Percentiles rank a stretch among this genome's conserved stretches.
phyloP scores from a whole-genome alignment of 352 stramenopile species.

The Elongisporangium undulatum region DNA sequence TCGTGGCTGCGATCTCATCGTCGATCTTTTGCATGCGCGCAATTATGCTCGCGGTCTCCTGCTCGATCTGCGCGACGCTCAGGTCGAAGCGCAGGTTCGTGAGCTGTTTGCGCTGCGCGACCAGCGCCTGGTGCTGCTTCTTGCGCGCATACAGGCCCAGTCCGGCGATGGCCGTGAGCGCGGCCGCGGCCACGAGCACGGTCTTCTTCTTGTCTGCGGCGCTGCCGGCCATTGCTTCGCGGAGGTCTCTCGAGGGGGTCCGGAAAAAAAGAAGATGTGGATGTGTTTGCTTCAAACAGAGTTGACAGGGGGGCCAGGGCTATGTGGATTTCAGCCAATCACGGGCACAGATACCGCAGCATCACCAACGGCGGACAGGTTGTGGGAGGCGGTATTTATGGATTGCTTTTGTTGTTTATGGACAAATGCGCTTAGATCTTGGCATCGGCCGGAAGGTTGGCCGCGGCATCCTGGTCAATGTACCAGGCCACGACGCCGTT shows the following conservation, averaged over 20 bases:
- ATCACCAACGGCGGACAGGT: conserved; percentile 3
- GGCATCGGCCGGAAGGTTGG: conserved; percentile 42
- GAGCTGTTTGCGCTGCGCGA: conserved; percentile 41
- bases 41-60: conserved; percentile 58
- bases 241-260: not conserved
- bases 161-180: conserved; percentile 37
- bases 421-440: conserved; percentile 20
- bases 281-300: not conserved
- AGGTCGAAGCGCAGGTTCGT: conserved; percentile 72
- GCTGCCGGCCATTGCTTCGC: not conserved
- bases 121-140: conserved; percentile 41
- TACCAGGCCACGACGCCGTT: conserved; percentile 82
- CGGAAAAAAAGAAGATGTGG: not conserved
- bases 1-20: conserved; percentile 56
- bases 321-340: conserved; percentile 15
- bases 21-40: conserved; percentile 64
- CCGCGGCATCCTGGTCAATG: conserved; percentile 73
- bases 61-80: conserved; percentile 68
- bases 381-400: conserved; percentile 10
- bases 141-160: conserved; percentile 41
- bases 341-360: conserved; percentile 1
- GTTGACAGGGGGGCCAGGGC: not conserved
- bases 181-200: conserved; percentile 44
- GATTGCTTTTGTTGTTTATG: conserved; percentile 6
- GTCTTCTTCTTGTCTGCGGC: conserved; percentile 58